phyloP scores from a whole-genome alignment of 73 alveolate genomes.

The Durusdinium trenchii region DNA sequence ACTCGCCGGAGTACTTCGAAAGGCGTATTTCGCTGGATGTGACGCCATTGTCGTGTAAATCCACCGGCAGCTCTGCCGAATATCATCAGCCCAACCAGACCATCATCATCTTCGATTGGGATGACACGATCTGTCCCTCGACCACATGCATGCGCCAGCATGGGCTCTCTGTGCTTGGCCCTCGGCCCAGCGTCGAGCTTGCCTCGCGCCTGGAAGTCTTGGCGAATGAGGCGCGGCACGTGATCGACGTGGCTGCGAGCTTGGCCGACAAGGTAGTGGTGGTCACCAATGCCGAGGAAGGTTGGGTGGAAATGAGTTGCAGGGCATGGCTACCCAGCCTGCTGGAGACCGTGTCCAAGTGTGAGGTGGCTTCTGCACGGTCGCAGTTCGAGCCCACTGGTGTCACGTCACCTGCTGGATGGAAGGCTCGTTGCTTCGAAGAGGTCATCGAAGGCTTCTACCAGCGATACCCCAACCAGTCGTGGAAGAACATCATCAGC shows the following conservation, averaged over 20 bases:
- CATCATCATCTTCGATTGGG: conserved; percentile 90
- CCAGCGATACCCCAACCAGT: conserved; percentile 72
- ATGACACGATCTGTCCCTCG: conserved; percentile 92
- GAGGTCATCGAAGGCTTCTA: conserved; percentile 66
- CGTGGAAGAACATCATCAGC: conserved; percentile 85
- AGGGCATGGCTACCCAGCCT: conserved; percentile 80
- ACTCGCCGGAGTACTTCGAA: conserved; percentile 60
- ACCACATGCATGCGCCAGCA: conserved; percentile 94
- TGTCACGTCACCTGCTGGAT: conserved; percentile 81
- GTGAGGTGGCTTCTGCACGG: conserved; percentile 51
- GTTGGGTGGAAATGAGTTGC: conserved; percentile 93
- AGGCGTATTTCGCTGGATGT: conserved; percentile 71
- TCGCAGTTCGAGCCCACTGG: conserved; percentile 95
- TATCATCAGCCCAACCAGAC: conserved; percentile 79
- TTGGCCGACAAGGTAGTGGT: conserved; percentile 93
- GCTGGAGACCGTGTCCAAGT: conserved; percentile 57
- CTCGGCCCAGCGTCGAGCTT: conserved; percentile 57
- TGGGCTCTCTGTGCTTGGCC: conserved; percentile 68
- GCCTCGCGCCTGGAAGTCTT: conserved; percentile 64
- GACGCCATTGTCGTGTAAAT: conserved; percentile 80
- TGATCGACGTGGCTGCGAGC: conserved; percentile 49
- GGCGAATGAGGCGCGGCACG: conserved; percentile 24
- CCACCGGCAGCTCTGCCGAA: conserved; percentile 92
- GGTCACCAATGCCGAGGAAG: conserved; percentile 93
- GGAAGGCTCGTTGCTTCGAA: conserved; percentile 84